phyloP scores from a whole-genome alignment of 768 basidiomycete genomes.

The Sporobolomyces phaffii region DNA sequence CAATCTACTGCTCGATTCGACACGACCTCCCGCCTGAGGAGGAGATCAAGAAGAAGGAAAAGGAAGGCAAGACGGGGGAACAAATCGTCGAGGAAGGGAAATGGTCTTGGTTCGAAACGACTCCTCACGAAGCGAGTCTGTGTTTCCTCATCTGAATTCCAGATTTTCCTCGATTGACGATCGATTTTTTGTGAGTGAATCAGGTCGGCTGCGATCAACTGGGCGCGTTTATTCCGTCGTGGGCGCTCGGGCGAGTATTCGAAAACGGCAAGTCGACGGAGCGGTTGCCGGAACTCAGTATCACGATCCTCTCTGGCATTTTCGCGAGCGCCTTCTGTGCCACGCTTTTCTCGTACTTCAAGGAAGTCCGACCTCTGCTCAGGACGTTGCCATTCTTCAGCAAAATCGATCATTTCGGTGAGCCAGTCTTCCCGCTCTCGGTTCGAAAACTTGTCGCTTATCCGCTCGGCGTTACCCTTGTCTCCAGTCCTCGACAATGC shows the following conservation, averaged over 20 bases:
- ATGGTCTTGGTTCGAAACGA: conserved; percentile 46
- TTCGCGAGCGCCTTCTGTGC: conserved; percentile 46
- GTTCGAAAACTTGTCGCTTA: neutral
- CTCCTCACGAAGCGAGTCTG: conserved; percentile 43
- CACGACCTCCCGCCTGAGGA: conserved; percentile 37
- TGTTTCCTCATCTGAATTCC: too few relatives aligned
- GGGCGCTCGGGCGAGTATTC: conserved; percentile 45
- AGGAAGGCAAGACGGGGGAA: conserved; percentile 3
- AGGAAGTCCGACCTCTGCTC: conserved; percentile 43
- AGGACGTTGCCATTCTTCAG: conserved; percentile 35
- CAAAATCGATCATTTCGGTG: conserved; percentile 26
- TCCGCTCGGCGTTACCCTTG: neutral
- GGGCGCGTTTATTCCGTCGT: conserved; percentile 45
- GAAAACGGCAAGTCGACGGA: conserved; percentile 39
- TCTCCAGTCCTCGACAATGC: conserved; percentile 39
- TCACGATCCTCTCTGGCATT: conserved; percentile 45
- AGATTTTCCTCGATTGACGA: too few relatives aligned
- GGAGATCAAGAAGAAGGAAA: conserved; percentile 3
- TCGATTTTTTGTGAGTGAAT: too few relatives aligned
- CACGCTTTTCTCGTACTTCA: conserved; percentile 43
- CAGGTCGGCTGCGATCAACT: conserved; percentile 25
- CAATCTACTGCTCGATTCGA: conserved; percentile 45
- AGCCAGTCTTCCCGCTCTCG: neutral
- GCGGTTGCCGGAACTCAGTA: conserved; percentile 44
- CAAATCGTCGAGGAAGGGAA: conserved; percentile 35